Percentiles rank a stretch among this genome's conserved stretches.
Conservation (phyloP, 2,329 filamentous ascomycete genomes). For the Hymenoscyphus infarciens region DNA sequence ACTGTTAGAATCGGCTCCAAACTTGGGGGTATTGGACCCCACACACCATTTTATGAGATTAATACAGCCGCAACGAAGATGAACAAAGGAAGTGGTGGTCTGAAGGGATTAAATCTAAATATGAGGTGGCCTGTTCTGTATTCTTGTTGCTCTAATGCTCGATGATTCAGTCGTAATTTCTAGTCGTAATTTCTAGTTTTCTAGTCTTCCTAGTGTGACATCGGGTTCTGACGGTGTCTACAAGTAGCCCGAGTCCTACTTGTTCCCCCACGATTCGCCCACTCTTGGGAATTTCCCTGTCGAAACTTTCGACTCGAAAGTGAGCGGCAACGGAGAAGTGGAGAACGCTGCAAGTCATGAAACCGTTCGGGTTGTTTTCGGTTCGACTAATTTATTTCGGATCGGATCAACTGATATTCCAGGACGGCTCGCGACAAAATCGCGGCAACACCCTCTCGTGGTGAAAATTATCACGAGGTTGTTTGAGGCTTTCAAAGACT, state of each 20-base stretch:
- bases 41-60: not conserved
- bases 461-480: too few relatives aligned
- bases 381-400: too few relatives aligned
- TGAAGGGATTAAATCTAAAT: not conserved
- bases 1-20: not conserved
- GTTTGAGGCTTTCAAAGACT: too few relatives aligned
- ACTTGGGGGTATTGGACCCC: not conserved
- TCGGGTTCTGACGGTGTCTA: conserved; percentile 7
- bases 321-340: not conserved
- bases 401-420: not conserved
- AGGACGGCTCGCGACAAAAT: too few relatives aligned
- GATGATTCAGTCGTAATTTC: not conserved
- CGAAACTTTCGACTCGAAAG: too few relatives aligned
- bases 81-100: not conserved
- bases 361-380: too few relatives aligned
- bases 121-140: too few relatives aligned
- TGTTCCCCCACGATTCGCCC: not conserved
- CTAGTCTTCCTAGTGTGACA: not conserved
- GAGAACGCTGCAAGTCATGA: not conserved
- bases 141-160: too few relatives aligned
- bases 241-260: not conserved
- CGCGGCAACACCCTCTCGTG: too few relatives aligned
- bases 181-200: too few relatives aligned
- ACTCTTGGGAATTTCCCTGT: not conserved
- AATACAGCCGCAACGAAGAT: not conserved